Conservation (phyloP, 2,329 filamentous ascomycete species). For the Calonectria naviculata region DNA sequence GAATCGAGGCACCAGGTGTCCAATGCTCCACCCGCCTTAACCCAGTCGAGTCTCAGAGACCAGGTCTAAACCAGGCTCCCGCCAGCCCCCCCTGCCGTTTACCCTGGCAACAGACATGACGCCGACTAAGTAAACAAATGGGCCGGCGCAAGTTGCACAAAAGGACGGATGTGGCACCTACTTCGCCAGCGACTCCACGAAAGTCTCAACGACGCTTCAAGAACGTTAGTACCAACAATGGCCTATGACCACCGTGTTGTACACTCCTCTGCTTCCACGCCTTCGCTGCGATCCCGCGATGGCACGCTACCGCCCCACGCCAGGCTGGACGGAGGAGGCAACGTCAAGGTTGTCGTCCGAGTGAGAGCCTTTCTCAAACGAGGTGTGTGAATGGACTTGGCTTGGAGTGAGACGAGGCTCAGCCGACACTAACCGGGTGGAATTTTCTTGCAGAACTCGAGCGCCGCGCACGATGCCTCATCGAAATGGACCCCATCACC, state of each 20-base stretch:
- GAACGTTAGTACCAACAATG: conserved; percentile 52
- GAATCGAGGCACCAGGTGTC: conserved; percentile 32
- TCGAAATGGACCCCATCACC: conserved; percentile 89
- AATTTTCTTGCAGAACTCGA: conserved; percentile 73
- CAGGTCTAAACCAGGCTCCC: conserved; percentile 4
- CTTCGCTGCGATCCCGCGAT: conserved; percentile 80
- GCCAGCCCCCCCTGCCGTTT: conserved; percentile 39
- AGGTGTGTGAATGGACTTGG: conserved; percentile 62
- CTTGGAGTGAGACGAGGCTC: too few relatives aligned
- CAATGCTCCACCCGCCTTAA: not conserved
- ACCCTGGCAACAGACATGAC: conserved; percentile 48
- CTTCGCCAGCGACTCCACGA: conserved; percentile 54
- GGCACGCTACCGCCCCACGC: conserved; percentile 68
- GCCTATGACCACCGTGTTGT: conserved; percentile 54
- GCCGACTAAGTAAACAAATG: conserved; percentile 49
- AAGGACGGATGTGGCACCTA: conserved; percentile 49
- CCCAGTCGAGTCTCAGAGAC: conserved; percentile 20
- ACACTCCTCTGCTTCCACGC: conserved; percentile 80
- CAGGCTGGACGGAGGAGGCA: conserved; percentile 74
- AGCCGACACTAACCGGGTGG: not conserved
- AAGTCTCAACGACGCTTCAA: conserved; percentile 51
- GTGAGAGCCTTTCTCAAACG: conserved; percentile 82
- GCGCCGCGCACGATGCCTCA: conserved; percentile 83
- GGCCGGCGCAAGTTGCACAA: conserved; percentile 6
- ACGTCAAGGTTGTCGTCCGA: conserved; percentile 85